Base-by-base conservation (phyloP, 495 filamentous ascomycete genomes). In the Hamigera avellanea region DNA sequence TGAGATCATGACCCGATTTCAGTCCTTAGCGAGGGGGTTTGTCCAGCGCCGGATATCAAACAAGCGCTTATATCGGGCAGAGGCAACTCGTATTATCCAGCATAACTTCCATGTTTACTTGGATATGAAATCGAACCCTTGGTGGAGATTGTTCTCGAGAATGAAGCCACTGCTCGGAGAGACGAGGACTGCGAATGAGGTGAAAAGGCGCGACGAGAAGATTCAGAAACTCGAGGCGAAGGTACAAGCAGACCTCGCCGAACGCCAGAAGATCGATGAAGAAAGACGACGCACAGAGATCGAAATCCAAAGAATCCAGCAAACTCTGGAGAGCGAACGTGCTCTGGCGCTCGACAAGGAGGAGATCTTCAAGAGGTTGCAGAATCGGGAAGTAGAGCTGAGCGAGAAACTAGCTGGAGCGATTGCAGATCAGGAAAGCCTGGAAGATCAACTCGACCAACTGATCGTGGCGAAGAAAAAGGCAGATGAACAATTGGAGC, bases 311-410 rank as follows among this genome's bases (percentile, higher is more conserved):
- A 77, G 83, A 14, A 80, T 95, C 21, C 86, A 94, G 48, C 82
- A 95, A 41, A 93, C 82, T 1, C 63, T 99, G 8, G 93, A 99
- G 58, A 94, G 87, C 41, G 93, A 99, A 59, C 77, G 93, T 36
- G 83, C 88, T 14, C 65, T 99, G 19, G 93, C 93, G 0, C 66
- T 99, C 6, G 93, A 99, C 56, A 99, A 96, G 52, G 93, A 99
- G 45, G 91, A 96, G 43, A 96, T 99, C 26, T 95, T 95, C 65
- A 91, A 88, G 52, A 74, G 93, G 13, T 67, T 95, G n/a, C 89
- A 95, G 50, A 54, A 80, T 25, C 78, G 89, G 16, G 91, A 96
- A 53, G 75, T 78, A 3, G 88, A 95, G 49, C 69, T 99, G 0
- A 79, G 73, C 13, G 93, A 99, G 48, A 95, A 96, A 60, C 67